Evolutionary conservation across 164 flowering plant species (phyloP).

Genomic region (Vitis vinifera): DNA sequence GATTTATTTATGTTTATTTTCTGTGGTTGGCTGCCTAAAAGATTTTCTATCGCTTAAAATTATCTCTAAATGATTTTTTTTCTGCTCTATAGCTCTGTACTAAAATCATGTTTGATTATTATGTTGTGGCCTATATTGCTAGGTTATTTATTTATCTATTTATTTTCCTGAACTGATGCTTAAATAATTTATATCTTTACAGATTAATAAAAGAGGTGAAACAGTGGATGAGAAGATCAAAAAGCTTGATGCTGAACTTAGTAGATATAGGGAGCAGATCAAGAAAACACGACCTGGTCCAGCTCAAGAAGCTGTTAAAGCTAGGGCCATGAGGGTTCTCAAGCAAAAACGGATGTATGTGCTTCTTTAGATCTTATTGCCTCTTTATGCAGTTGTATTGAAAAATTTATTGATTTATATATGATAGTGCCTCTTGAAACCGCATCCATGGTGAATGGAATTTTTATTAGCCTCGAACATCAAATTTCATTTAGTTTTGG

Average conservation of each 20-base stretch:
- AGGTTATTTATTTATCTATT: not conserved
- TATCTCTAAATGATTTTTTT: too few species aligned
- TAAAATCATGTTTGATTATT: not conserved
- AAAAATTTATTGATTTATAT: not conserved
- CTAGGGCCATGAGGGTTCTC: constrained; percentile 95
- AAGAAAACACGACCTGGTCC: constrained; percentile 95
- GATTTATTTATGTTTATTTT: too few species aligned
- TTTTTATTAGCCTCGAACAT: too few species aligned
- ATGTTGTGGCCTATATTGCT: too few species aligned
- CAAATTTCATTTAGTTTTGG: too few species aligned
- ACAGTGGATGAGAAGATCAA: constrained; percentile 89
- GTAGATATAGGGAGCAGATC: constrained; percentile 80
- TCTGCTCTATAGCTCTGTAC: too few species aligned
- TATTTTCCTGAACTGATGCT: not conserved
- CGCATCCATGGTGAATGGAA: too few species aligned
- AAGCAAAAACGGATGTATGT: constrained; percentile 90
- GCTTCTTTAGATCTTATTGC: not conserved
- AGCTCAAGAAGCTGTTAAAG: constrained; percentile 97
- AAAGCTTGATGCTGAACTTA: constrained; percentile 83
- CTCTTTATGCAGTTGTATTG: not conserved
- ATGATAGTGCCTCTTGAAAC: too few species aligned
- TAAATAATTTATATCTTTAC: constrained; percentile 2
- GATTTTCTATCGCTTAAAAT: too few species aligned
- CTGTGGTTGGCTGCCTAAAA: too few species aligned
- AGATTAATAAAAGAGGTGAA: constrained; percentile 93